phyloP scores from a whole-genome alignment of 352 stramenopile species.

The Globisporangium spinosum region DNA sequence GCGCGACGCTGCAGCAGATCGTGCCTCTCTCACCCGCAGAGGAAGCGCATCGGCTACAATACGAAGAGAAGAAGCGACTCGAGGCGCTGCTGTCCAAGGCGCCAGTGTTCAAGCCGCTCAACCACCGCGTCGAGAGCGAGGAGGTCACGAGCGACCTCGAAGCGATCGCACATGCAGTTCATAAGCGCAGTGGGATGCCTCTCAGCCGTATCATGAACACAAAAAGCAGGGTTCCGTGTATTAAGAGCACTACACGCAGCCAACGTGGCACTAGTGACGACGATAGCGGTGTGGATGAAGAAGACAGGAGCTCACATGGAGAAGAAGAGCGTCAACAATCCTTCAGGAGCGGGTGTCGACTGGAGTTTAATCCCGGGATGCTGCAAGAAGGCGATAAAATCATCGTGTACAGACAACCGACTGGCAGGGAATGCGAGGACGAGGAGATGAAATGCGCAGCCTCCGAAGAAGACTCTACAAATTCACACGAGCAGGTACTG shows the following conservation, averaged over 20 bases:
- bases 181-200: not conserved
- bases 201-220: not conserved
- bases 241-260: not conserved
- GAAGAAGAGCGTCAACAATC: constrained; percentile 11
- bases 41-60: constrained; percentile 30
- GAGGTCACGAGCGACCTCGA: constrained; percentile 39
- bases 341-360: constrained; percentile 11
- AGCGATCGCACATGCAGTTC: constrained; percentile 29
- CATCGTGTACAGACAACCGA: constrained; percentile 23
- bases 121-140: constrained; percentile 27
- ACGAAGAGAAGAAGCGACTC: constrained; percentile 56
- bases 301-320: not conserved
- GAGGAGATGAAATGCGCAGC: not conserved
- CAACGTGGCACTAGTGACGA: constrained; percentile 21
- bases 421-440: constrained; percentile 10
- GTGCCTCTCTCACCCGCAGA: constrained; percentile 24
- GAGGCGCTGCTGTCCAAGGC: constrained; percentile 43
- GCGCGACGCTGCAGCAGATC: not conserved
- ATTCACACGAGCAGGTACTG: constrained; percentile 18
- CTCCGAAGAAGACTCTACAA: constrained; percentile 5
- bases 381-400: constrained; percentile 60
- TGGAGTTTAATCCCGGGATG: constrained; percentile 45
- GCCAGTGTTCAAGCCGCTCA: constrained; percentile 46
- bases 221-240: not conserved
- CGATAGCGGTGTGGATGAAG: constrained; percentile 14